Evolutionary conservation across 768 basidiomycete genomes (phyloP).

Genomic region (Pleurotus salmoneostramineus): DNA sequence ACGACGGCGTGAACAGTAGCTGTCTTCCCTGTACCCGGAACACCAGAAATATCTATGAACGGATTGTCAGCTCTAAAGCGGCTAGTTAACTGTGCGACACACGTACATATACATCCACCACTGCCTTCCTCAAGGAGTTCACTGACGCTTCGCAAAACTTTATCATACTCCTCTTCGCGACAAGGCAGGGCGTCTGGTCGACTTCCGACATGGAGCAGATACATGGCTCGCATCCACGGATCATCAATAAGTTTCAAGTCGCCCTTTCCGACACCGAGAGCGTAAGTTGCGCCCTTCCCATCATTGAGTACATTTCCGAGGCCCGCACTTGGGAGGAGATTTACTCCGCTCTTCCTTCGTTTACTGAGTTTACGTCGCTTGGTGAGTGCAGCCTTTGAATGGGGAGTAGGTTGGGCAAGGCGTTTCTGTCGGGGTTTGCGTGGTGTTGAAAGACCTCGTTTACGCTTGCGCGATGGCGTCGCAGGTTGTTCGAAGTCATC

Average conservation of each 20-base stretch:
- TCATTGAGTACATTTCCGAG: slow-evolving; percentile 8
- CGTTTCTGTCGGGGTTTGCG: slow-evolving; percentile 26
- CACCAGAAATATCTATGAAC: slow-evolving; percentile 85
- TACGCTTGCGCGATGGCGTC: slow-evolving; percentile 50
- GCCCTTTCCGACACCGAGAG: slow-evolving; percentile 17
- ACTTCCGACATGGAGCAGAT: slow-evolving; percentile 89
- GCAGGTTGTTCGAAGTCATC: slow-evolving; percentile 34
- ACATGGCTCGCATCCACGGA: slow-evolving; percentile 85
- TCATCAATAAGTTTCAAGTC: slow-evolving; percentile 60
- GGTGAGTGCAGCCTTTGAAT: slow-evolving; percentile 63
- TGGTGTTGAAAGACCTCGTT: slow-evolving; percentile 33
- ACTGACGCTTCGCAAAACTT: slow-evolving; percentile 72
- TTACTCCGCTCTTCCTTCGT: slow-evolving; percentile 9
- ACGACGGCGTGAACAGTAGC: slow-evolving; percentile 95
- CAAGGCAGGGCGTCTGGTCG: slow-evolving; percentile 89
- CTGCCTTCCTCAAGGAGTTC: slow-evolving; percentile 89
- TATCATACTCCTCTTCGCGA: slow-evolving; percentile 78
- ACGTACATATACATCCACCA: slow-evolving; percentile 93
- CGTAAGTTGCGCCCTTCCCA: slow-evolving; percentile 2
- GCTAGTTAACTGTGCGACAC: not conserved
- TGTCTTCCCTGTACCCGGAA: slow-evolving; percentile 99
- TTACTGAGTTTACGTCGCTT: slow-evolving; percentile 33
- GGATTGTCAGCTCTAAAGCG: not conserved
- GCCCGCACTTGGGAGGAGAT: slow-evolving; percentile 21
- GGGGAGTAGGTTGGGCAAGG: slow-evolving; percentile 65